Evolutionary conservation across 306 rosid species (phyloP).

Genomic region (Pueraria montana): DNA sequence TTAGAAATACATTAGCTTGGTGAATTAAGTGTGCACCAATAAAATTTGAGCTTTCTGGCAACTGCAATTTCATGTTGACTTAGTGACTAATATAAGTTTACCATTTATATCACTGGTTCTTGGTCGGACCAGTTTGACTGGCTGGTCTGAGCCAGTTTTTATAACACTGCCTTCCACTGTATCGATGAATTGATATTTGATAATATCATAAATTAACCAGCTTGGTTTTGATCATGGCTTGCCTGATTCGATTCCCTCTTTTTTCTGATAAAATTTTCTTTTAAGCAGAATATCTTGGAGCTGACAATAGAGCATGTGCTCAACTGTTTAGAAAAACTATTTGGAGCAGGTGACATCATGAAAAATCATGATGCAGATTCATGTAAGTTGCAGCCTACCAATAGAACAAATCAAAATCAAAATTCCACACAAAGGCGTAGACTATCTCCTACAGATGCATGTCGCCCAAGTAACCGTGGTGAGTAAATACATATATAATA

Average conservation of each 20-base stretch:
- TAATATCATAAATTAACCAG: slow-evolving; percentile 32
- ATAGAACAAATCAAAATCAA: slow-evolving; percentile 43
- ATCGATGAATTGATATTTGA: background rate
- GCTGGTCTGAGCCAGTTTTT: too few relatives aligned
- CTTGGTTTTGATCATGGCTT: slow-evolving; percentile 32
- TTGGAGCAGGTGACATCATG: slow-evolving; percentile 55
- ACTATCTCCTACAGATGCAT: slow-evolving; percentile 49
- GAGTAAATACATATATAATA: slow-evolving; percentile 47
- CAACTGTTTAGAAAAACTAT: slow-evolving; percentile 68
- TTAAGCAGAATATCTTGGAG: slow-evolving; percentile 65
- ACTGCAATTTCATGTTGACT: slow-evolving; percentile 7
- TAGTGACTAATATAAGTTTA: slow-evolving; percentile 13
- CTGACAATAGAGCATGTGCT: slow-evolving; percentile 68
- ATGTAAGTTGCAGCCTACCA: slow-evolving; percentile 48
- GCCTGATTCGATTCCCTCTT: slow-evolving; percentile 26
- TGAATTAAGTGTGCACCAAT: background rate
- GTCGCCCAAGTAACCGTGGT: slow-evolving; percentile 57
- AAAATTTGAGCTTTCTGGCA: slow-evolving; percentile 21
- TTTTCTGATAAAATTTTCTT: slow-evolving; percentile 1
- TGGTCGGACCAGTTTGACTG: background rate
- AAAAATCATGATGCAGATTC: slow-evolving; percentile 45
- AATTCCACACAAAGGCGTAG: slow-evolving; percentile 46
- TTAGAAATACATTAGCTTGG: background rate
- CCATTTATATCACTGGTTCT: background rate
- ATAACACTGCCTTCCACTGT: background rate